Conservation (phyloP, 768 basidiomycete genomes). For the Suillus fuscotomentosus region DNA sequence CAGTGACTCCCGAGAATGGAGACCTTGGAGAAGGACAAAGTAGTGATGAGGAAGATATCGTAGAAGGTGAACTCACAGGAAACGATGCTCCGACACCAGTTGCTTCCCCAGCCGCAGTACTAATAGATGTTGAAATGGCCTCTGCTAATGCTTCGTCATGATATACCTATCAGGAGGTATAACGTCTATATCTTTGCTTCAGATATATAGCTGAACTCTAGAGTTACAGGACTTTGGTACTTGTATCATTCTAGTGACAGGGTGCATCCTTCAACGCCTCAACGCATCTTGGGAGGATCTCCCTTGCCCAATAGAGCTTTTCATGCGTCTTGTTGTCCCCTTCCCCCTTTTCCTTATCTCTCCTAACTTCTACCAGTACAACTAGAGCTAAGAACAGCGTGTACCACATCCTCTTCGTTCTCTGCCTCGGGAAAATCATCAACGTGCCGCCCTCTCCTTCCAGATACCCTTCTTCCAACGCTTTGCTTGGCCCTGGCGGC, state of each 20-base stretch:
- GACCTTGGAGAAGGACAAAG: slow-evolving; percentile 33
- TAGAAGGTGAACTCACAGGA: slow-evolving; percentile 33
- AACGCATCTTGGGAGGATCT: slow-evolving; percentile 38
- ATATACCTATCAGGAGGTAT: slow-evolving; percentile 3
- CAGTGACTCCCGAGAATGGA: slow-evolving; percentile 15
- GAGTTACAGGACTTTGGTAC: background rate
- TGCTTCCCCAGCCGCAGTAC: slow-evolving; percentile 12
- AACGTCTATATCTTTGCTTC: background rate
- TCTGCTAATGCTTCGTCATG: slow-evolving; percentile 6
- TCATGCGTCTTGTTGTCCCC: slow-evolving; percentile 20
- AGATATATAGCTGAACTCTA: background rate
- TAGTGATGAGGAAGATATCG: slow-evolving; percentile 37
- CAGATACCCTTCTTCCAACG: slow-evolving; percentile 61
- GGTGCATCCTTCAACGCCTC: slow-evolving; percentile 43
- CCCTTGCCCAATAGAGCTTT: slow-evolving; percentile 39
- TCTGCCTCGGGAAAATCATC: slow-evolving; percentile 61
- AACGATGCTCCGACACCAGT: slow-evolving; percentile 28
- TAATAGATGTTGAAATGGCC: slow-evolving; percentile 22
- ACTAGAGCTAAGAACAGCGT: slow-evolving; percentile 60
- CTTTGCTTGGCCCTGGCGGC: slow-evolving; percentile 42
- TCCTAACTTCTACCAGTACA: slow-evolving; percentile 45
- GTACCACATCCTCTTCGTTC: slow-evolving; percentile 78
- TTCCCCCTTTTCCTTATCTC: slow-evolving; percentile 12
- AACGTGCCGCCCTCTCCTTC: slow-evolving; percentile 41
- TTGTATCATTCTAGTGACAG: slow-evolving; percentile 23